phyloP scores from a whole-genome alignment of 2,329 filamentous ascomycete genomes.

The Pleomassaria siparia region DNA sequence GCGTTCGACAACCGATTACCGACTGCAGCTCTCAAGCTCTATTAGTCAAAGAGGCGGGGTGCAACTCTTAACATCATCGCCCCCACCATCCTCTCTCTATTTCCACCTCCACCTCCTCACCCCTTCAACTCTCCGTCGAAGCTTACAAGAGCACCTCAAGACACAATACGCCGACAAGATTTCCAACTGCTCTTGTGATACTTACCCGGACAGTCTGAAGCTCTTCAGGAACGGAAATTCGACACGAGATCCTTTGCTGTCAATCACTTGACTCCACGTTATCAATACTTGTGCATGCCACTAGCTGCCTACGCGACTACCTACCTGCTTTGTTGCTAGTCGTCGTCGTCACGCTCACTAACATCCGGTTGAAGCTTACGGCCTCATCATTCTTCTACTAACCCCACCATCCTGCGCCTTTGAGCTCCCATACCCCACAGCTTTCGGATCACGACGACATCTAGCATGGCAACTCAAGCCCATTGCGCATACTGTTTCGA shows the following conservation, averaged over 20 bases:
- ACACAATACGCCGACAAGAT: slow-evolving; percentile 15
- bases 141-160: slow-evolving; percentile 27
- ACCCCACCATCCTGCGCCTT: neutral
- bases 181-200: slow-evolving; percentile 31
- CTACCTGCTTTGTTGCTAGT: neutral
- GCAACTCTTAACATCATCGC: slow-evolving; percentile 7
- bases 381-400: neutral
- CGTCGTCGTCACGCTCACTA: neutral
- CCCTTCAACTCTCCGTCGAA: slow-evolving; percentile 21
- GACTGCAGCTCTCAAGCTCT: neutral
- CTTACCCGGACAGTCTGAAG: slow-evolving; percentile 18
- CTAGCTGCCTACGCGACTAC: neutral
- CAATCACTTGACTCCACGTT: slow-evolving; percentile 5
- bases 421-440: neutral
- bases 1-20: neutral
- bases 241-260: too few species aligned
- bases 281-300: slow-evolving; percentile 1
- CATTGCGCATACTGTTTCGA: slow-evolving; percentile 97
- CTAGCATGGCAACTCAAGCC: slow-evolving; percentile 74
- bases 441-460: neutral
- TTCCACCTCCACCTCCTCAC: slow-evolving; percentile 2
- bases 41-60: neutral
- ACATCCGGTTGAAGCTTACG: neutral
- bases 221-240: too few species aligned
- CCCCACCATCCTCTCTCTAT: slow-evolving; percentile 7